Evolutionary conservation across 176 grass and related monocot genomes (phyloP).

Genomic region (Olyra latifolia): DNA sequence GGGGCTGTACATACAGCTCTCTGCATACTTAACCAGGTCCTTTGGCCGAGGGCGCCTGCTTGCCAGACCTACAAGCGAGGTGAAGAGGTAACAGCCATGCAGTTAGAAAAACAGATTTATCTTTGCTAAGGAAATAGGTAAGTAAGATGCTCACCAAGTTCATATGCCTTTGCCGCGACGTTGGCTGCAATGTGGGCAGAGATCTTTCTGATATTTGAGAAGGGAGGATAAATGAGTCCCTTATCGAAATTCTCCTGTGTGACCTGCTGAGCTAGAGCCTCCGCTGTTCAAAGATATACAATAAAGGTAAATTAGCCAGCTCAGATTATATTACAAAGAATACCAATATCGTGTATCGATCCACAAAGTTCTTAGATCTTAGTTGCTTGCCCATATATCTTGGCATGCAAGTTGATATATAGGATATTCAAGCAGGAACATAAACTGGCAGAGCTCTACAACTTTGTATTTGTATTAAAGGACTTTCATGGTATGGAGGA

Average conservation of each 20-base stretch:
- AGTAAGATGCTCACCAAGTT: conserved; percentile 57
- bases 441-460: neutral
- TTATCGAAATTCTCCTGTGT: conserved; percentile 64
- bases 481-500: neutral
- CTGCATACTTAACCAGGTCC: conserved; percentile 72
- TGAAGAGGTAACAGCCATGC: conserved; percentile 3
- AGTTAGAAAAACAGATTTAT: neutral
- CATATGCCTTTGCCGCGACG: conserved; percentile 85
- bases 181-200: conserved; percentile 81
- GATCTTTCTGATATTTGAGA: conserved; percentile 88
- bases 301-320: neutral
- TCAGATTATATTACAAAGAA: neutral
- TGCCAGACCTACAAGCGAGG: conserved; percentile 50
- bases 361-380: neutral
- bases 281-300: conserved; percentile 47
- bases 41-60: conserved; percentile 58
- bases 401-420: neutral
- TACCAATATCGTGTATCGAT: neutral
- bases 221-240: conserved; percentile 79
- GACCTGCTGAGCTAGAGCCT: conserved; percentile 82
- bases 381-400: neutral
- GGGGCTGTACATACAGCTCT: conserved; percentile 89
- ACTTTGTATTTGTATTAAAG: neutral
- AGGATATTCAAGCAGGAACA: neutral
- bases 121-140: neutral